Percentiles rank a stretch among this genome's conserved stretches.
phyloP scores from a whole-genome alignment of 257 asterid genomes.

The Petunia secreta region DNA sequence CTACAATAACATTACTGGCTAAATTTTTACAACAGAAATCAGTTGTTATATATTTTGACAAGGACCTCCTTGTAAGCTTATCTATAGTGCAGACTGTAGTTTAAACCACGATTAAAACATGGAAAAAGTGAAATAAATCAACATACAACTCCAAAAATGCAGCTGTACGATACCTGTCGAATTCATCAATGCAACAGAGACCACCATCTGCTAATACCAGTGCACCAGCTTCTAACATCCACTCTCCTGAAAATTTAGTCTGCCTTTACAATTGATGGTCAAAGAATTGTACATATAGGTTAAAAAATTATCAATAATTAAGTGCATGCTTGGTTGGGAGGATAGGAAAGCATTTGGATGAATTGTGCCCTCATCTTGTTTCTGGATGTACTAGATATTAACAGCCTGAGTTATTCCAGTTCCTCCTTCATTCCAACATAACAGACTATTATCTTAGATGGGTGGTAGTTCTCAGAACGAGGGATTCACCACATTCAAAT shows the following conservation, averaged over 20 bases:
- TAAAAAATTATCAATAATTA: constrained; percentile 13
- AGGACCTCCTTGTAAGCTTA: neutral
- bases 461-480: neutral
- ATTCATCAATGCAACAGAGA: constrained; percentile 97
- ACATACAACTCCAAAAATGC: neutral
- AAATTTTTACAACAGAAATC: neutral
- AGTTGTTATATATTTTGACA: neutral
- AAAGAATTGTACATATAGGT: neutral
- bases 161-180: constrained; percentile 71
- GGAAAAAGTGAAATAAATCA: neutral
- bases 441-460: neutral
- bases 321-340: neutral
- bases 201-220: constrained; percentile 99
- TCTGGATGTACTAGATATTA: neutral
- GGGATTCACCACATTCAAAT: neutral
- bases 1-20: constrained; percentile 10
- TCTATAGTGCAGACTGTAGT: neutral
- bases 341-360: neutral
- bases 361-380: constrained; percentile 12
- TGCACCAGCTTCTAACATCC: constrained; percentile 99
- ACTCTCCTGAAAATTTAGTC: constrained; percentile 67
- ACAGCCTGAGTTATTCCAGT: neutral
- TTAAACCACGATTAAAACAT: constrained; percentile 6
- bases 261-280: neutral
- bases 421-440: neutral